Conservation (phyloP, 2,329 filamentous ascomycete genomes). For the Neocucurbitaria cava region DNA sequence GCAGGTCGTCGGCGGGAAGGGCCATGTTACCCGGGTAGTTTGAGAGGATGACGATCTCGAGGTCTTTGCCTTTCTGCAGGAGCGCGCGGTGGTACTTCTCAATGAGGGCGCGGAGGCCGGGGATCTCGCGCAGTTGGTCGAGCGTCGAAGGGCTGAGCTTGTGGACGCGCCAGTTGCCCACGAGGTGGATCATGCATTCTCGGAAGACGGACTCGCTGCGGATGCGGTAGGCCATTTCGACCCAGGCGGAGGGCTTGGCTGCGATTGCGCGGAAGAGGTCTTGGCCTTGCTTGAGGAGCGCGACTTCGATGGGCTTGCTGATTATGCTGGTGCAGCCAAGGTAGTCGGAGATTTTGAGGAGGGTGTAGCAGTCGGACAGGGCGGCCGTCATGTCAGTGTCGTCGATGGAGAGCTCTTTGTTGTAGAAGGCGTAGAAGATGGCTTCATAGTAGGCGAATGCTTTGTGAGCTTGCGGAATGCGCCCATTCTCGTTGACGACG, state of each 20-base stretch:
- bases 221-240: slow-evolving; percentile 55
- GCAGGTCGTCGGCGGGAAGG: slow-evolving; percentile 29
- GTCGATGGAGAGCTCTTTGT: slow-evolving; percentile 50
- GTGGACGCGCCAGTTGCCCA: slow-evolving; percentile 54
- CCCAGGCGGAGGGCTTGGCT: slow-evolving; percentile 54
- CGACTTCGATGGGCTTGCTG: slow-evolving; percentile 55
- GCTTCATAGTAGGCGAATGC: slow-evolving; percentile 50
- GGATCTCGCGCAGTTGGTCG: slow-evolving; percentile 25
- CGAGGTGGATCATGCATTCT: slow-evolving; percentile 55
- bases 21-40: slow-evolving; percentile 39
- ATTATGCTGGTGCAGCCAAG: slow-evolving; percentile 54
- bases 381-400: slow-evolving; percentile 49
- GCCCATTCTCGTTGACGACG: slow-evolving; percentile 47
- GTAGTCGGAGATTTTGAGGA: slow-evolving; percentile 56
- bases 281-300: slow-evolving; percentile 57
- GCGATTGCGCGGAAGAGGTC: slow-evolving; percentile 55
- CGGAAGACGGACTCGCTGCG: slow-evolving; percentile 54
- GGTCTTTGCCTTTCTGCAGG: slow-evolving; percentile 30
- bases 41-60: slow-evolving; percentile 33
- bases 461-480: slow-evolving; percentile 30
- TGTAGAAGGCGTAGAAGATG: slow-evolving; percentile 58
- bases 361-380: slow-evolving; percentile 49
- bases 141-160: slow-evolving; percentile 23
- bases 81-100: slow-evolving; percentile 40
- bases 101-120: slow-evolving; percentile 36